Evolutionary conservation across 208 protist genomes (phyloP), one percentile per base, ranked within the genome.

Genomic region (Acanthamoeba lenticulata): DNA sequence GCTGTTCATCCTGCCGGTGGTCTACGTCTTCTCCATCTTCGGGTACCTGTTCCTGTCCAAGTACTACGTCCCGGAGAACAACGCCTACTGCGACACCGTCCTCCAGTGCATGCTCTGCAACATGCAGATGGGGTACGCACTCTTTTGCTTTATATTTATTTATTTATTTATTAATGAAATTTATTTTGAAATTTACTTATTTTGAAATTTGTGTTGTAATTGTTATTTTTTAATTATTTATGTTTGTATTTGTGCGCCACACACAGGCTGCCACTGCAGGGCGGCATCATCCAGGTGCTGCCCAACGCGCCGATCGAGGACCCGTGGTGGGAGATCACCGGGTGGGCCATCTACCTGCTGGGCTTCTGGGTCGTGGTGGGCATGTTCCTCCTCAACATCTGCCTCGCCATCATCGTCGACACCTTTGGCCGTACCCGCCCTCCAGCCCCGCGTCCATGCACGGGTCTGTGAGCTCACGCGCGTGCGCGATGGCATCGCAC

Each of bases 361-460:
- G 45, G 60, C 69, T 93, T 93, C 69, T 93, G 90, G 90, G 45
- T 93, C 60, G 90, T 93, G 67, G 69, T 93, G 44, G 90, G 90
- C 44, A 55, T 93, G 42, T 67, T 93, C 44, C 44, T 93, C 34
- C 67, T 93, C 47, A 93, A 93, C 45, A 93, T 93, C 21, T 49
- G 40, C 27, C 90, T 93, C 24, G 90, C 90, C 40, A 93, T 93
- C 32, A 93, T 93, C 36, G 90, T 93, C 45, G 90, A 93, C 65
- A 83, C 90, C 2, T 93, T 93, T 57, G 90, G 90, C 9, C 21
- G 90, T 93, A 93, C 44, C 52, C 19, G 29, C 24, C 36, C 19
- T 24, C 27, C 29, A 11, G 27, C 5, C 32, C 65, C 29, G 32
- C 11, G 29, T 5, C 29, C n/a, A 74, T 0, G 3, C 27, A n/a